These are phyloP conservation scores for Maudiozyma barnettii DNA, from an alignment of 805 yeast species.

Conservation along the genomic window DNA sequence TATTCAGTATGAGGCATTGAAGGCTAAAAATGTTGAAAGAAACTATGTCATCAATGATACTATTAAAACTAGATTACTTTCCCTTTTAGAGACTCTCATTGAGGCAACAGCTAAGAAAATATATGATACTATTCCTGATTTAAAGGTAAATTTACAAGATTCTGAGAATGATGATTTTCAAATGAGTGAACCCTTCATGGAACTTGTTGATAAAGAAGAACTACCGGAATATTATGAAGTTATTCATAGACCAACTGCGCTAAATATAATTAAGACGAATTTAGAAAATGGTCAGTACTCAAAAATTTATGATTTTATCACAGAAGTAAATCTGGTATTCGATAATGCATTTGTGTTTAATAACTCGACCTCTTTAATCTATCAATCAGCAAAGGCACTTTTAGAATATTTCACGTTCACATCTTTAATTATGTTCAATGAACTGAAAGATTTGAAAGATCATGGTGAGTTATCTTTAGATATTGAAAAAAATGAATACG, in stretches of 20 bases:
- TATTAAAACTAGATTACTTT: conserved; percentile 15
- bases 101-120: conserved; percentile 22
- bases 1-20: conserved; percentile 42
- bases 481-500: conserved; percentile 24
- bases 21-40: conserved; percentile 29
- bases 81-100: conserved; percentile 18
- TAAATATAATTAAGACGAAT: conserved; percentile 46
- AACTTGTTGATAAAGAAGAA: conserved; percentile 56
- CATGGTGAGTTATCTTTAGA: conserved; percentile 26
- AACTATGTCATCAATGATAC: conserved; percentile 23
- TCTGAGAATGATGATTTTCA: conserved; percentile 18
- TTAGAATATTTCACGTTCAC: conserved; percentile 39
- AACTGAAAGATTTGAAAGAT: conserved; percentile 23
- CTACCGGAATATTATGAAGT: conserved; percentile 76
- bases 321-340: conserved; percentile 56
- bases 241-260: conserved; percentile 65
- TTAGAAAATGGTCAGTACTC: conserved; percentile 44
- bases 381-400: conserved; percentile 59
- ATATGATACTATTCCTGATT: neutral
- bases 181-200: conserved; percentile 64
- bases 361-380: conserved; percentile 60
- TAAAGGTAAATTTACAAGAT: conserved; percentile 2
- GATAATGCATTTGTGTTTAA: conserved; percentile 72
- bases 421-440: conserved; percentile 19
- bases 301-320: conserved; percentile 49